Evolutionary conservation across 2,329 filamentous ascomycete species (phyloP).

Genomic region (Talaromyces sp.): DNA sequence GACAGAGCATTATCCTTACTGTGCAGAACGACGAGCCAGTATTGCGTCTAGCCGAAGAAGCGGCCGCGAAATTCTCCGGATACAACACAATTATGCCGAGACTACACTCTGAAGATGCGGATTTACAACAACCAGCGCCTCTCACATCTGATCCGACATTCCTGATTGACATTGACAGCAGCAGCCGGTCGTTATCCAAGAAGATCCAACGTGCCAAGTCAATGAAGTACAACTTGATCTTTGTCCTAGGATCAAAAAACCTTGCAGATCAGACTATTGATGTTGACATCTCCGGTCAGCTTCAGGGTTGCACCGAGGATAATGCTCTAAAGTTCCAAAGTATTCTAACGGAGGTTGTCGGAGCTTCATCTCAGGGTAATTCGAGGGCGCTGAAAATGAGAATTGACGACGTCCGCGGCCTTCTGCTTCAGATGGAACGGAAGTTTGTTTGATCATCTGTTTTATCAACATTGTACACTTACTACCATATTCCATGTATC

Average conservation of each 20-base stretch:
- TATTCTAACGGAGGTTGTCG: slow-evolving; percentile 28
- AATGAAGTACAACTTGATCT: slow-evolving; percentile 70
- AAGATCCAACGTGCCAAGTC: slow-evolving; percentile 70
- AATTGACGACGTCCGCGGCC: slow-evolving; percentile 36
- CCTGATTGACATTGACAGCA: slow-evolving; percentile 67
- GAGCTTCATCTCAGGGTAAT: slow-evolving; percentile 29
- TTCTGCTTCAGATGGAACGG: slow-evolving; percentile 38
- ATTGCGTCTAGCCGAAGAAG: slow-evolving; percentile 47
- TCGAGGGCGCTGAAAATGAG: slow-evolving; percentile 36
- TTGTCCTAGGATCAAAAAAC: slow-evolving; percentile 68
- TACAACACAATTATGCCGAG: slow-evolving; percentile 31
- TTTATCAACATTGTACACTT: not conserved
- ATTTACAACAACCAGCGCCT: slow-evolving; percentile 29
- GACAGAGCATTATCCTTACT: slow-evolving; percentile 71
- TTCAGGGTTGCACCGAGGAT: slow-evolving; percentile 40
- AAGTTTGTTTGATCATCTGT: slow-evolving; percentile 32
- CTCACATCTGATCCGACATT: slow-evolving; percentile 59
- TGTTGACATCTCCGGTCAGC: slow-evolving; percentile 41
- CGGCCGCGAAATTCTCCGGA: slow-evolving; percentile 51
- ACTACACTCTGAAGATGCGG: slow-evolving; percentile 20
- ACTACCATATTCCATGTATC: not conserved
- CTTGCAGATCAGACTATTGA: slow-evolving; percentile 56
- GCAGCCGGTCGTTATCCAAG: slow-evolving; percentile 59
- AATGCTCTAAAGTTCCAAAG: slow-evolving; percentile 27
- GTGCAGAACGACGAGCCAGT: slow-evolving; percentile 57